Evolutionary conservation across 1,284 basidiomycete species (phyloP), one percentile per base, ranked within the genome.

Genomic region (Cerrena zonata): DNA sequence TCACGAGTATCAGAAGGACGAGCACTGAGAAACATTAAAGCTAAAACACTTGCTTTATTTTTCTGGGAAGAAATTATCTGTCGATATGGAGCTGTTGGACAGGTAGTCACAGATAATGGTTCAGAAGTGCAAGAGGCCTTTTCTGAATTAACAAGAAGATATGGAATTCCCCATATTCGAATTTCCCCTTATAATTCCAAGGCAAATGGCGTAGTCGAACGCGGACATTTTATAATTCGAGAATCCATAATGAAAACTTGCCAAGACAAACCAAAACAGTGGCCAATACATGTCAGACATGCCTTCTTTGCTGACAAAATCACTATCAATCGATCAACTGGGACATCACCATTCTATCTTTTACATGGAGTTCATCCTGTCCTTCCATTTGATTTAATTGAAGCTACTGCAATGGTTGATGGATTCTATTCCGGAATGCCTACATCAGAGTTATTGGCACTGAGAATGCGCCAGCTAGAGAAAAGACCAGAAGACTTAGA

Each of bases 101-200:
- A 41, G 18, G 21, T 41, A 10, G 18, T 22, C 18, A 41, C 39
- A n/a, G 39, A 41, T 22, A 41, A 41, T 41, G 18, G 18, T 10
- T 10, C 10, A 10, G 18, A 41, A 41, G 7, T 22, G 18, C 7
- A 41, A 41, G 39, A 22, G 5, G 39, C 39, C 39, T n/a, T 41
- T 38, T 34, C 24, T n/a, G 13, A 2, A 21, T 50, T 54, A 11
- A 41, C 43, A 4, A 27, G 39, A 3, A 36, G 41, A 1, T 55
- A 54, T 19, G 44, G 48, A 1, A 45, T 55, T 15, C 42, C 45
- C 5, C 50, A 58, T 36, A 47, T 58, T n/a, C n/a, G n/a, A n/a
- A 48, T 57, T 18, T 55, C 51, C 3, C 37, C 51, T 25, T 57
- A 53, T 34, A 55, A 57, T 41, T 56, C 47, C 27, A 51, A 47